Percentiles rank a stretch among this genome's conserved stretches.
Evolutionary conservation across 352 stramenopile genomes (phyloP).

Genomic region (Phytophthora foliorum): DNA sequence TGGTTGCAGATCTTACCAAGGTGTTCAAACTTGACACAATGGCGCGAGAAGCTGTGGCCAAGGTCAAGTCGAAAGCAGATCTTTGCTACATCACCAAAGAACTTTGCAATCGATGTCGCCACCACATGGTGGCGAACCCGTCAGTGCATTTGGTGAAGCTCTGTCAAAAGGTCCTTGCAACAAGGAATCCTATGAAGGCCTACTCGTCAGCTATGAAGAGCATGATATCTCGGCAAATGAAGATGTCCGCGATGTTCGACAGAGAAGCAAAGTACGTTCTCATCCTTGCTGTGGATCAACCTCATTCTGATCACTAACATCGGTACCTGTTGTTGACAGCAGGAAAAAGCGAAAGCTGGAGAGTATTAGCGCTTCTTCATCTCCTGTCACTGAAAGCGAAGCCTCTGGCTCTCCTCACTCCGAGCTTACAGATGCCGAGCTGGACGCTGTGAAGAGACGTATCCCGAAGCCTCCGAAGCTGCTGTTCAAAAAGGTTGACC

Average conservation of each 20-base stretch:
- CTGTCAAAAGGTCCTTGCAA: slow-evolving; percentile 75
- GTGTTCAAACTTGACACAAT: slow-evolving; percentile 88
- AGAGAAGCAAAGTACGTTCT: slow-evolving; percentile 76
- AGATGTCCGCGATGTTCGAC: slow-evolving; percentile 77
- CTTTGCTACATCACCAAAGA: slow-evolving; percentile 83
- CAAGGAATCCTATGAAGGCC: slow-evolving; percentile 80
- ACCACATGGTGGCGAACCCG: slow-evolving; percentile 87
- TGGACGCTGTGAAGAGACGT: slow-evolving; percentile 79
- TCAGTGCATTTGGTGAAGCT: slow-evolving; percentile 88
- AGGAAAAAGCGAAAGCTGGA: slow-evolving; percentile 87
- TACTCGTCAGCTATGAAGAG: slow-evolving; percentile 90
- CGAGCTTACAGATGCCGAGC: slow-evolving; percentile 84
- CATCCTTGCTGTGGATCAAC: not conserved
- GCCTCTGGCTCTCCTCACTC: slow-evolving; percentile 69
- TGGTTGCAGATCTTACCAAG: slow-evolving; percentile 71
- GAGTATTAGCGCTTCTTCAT: slow-evolving; percentile 53
- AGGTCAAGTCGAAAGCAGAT: slow-evolving; percentile 65
- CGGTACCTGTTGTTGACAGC: slow-evolving; percentile 16
- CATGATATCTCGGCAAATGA: slow-evolving; percentile 89
- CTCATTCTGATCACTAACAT: slow-evolving; percentile 20
- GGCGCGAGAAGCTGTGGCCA: slow-evolving; percentile 73
- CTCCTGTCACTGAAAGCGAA: slow-evolving; percentile 72
- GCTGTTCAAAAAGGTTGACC: slow-evolving; percentile 86
- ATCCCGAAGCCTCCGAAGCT: slow-evolving; percentile 89
- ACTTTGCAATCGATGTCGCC: slow-evolving; percentile 77